Evolutionary conservation across 345 rosid genomes (phyloP), one percentile per base, ranked within the genome.

Genomic region (Ailanthus altissimus): DNA sequence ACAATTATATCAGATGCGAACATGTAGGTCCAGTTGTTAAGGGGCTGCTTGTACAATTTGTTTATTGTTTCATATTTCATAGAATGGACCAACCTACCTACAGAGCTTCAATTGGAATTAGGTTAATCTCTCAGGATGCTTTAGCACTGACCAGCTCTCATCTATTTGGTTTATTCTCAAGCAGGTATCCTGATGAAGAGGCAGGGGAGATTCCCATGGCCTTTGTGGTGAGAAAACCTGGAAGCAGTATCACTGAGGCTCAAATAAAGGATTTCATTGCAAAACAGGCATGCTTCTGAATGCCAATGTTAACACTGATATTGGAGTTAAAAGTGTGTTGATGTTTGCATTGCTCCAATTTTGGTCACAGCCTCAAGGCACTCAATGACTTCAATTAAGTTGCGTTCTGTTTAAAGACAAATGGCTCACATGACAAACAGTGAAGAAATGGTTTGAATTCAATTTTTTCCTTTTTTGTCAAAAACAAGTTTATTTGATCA

Each of bases 141-240:
- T 26, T 63, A 21, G 45, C 9, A 0, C 6, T 16, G 28, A 6
- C 46, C 1, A 26, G 40, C 18, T 43, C 53, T 28, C 26, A 36
- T 20, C 8, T 18, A 38, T 38, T 74, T 28, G 28, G 64, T 21
- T 56, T 47, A 9, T 78, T 49, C 66, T 67, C 63, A 67, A 70
- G 68, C 87, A 96, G 98, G 80, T 93, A 89, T 57, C 97, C 99
- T 15, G 99, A 96, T 78, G 97, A 91, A 89, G 98, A 90, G 77
- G 94, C 97, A 63, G 98, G 98, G 10, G 84, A 96, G 84, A 91
- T 96, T 72, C 99, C 99, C 26, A 96, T 96, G 97, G 98, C 97
- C n/a, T 93, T 79, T 80, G 84, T 96, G 71, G 99, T 96, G 85
- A 93, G 97, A 73, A 93, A 87, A 81, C 88, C 91, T 40, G 97